phyloP scores from a whole-genome alignment of 2,329 filamentous ascomycete species.

The Endoconidiophora polonica region DNA sequence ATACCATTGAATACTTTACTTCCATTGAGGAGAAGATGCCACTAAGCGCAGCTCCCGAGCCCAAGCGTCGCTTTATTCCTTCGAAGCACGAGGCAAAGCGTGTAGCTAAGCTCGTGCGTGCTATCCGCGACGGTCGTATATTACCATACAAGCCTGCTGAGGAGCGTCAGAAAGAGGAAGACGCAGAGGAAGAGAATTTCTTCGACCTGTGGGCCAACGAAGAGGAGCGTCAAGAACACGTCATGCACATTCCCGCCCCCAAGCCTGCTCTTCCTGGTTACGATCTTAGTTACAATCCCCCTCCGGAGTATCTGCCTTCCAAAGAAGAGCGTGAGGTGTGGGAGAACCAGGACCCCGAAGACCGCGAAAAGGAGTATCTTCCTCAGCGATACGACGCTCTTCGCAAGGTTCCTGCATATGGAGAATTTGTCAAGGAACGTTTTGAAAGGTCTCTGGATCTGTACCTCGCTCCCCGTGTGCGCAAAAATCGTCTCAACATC shows the following conservation, averaged over 20 bases:
- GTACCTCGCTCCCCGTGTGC: constrained; percentile 81
- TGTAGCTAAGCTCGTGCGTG: constrained; percentile 91
- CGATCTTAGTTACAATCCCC: constrained; percentile 91
- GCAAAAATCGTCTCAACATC: constrained; percentile 90
- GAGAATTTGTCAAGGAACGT: constrained; percentile 78
- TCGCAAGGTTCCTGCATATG: constrained; percentile 83
- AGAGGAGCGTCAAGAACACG: constrained; percentile 60
- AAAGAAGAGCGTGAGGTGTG: constrained; percentile 69
- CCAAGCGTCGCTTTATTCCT: constrained; percentile 85
- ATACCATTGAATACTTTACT: constrained; percentile 88
- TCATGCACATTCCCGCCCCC: constrained; percentile 89
- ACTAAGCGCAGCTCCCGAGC: constrained; percentile 81
- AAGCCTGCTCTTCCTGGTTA: constrained; percentile 88
- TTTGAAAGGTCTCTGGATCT: constrained; percentile 92
- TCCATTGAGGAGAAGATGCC: constrained; percentile 87
- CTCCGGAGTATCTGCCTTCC: constrained; percentile 80
- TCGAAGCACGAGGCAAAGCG: constrained; percentile 95
- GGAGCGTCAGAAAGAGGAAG: constrained; percentile 50
- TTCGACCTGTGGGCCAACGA: constrained; percentile 97
- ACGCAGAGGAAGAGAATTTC: constrained; percentile 46
- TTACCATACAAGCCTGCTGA: constrained; percentile 69
- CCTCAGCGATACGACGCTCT: constrained; percentile 69
- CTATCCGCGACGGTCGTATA: constrained; percentile 86
- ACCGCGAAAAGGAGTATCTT: constrained; percentile 76
- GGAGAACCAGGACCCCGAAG: constrained; percentile 76